Evolutionary conservation across 495 filamentous ascomycete species (phyloP).

Genomic region (Haplographium delicatum): DNA sequence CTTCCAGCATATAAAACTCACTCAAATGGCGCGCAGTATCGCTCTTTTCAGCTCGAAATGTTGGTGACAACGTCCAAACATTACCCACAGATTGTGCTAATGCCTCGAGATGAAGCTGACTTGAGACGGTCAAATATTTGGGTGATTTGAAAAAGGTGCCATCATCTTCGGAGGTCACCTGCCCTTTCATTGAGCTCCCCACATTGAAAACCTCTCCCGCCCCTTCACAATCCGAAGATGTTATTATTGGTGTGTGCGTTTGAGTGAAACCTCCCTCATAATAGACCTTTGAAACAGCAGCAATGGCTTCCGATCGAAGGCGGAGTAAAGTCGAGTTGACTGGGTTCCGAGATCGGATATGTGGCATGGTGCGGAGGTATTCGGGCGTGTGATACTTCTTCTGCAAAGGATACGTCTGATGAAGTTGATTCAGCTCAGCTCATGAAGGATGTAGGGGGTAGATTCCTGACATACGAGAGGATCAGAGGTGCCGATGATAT

Average conservation of each 20-base stretch:
- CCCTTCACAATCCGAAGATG: constrained; percentile 95
- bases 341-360: constrained; percentile 80
- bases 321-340: constrained; percentile 75
- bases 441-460: too few species aligned
- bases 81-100: constrained; percentile 81
- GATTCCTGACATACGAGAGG: constrained; percentile 62
- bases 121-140: constrained; percentile 96
- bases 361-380: constrained; percentile 82
- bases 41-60: constrained; percentile 90
- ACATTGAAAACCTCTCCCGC: constrained; percentile 93
- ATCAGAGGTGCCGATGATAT: constrained; percentile 70
- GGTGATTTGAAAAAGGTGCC: constrained; percentile 70
- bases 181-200: constrained; percentile 23
- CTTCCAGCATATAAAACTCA: constrained; percentile 99
- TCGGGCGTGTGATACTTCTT: constrained; percentile 37
- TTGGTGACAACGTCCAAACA: constrained; percentile 91
- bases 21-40: constrained; percentile 91
- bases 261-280: constrained; percentile 66
- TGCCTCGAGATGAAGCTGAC: constrained; percentile 91
- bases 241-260: constrained; percentile 88
- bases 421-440: too few species aligned
- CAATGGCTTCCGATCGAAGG: constrained; percentile 75
- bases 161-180: constrained; percentile 25
- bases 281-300: constrained; percentile 70
- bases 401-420: constrained; percentile 24